These are phyloP conservation scores for Metschnikowia chrysomelidarum DNA, from an alignment of 805 yeast genomes.

Conservation along the genomic window DNA sequence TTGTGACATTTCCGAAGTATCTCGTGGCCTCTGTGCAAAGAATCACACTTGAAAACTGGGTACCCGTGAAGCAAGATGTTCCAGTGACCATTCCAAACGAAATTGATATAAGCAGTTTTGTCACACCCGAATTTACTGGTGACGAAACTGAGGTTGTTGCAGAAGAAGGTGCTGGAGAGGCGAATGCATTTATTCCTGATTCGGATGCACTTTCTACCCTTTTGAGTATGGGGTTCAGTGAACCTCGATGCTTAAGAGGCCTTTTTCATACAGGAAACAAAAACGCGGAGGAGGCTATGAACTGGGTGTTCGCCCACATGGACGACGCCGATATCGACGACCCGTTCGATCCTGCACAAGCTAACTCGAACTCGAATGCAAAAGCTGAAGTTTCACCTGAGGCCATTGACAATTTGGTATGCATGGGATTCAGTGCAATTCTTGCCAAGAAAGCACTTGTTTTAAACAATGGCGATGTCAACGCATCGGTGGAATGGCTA, in stretches of 20 bases:
- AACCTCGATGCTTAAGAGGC: constrained; percentile 62
- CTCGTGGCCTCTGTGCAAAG: constrained; percentile 74
- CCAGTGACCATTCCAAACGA: constrained; percentile 55
- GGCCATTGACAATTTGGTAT: constrained; percentile 46
- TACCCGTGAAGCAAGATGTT: constrained; percentile 75
- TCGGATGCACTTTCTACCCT: constrained; percentile 53
- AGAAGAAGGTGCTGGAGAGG: constrained; percentile 6
- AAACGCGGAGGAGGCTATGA: constrained; percentile 71
- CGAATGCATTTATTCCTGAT: constrained; percentile 50
- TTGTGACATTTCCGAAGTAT: constrained; percentile 66
- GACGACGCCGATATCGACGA: constrained; percentile 79
- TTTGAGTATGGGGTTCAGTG: constrained; percentile 84
- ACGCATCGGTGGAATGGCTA: constrained; percentile 88
- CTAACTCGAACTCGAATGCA: neutral
- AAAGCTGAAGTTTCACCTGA: constrained; percentile 29
- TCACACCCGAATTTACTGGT: constrained; percentile 39
- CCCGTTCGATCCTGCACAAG: constrained; percentile 40
- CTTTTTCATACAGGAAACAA: constrained; percentile 69
- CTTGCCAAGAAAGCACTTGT: constrained; percentile 73
- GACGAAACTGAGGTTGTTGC: constrained; percentile 25
- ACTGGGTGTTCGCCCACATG: constrained; percentile 87
- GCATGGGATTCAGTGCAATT: constrained; percentile 76
- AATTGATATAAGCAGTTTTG: constrained; percentile 44
- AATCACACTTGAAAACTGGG: constrained; percentile 85
- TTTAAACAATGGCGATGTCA: constrained; percentile 57